Evolutionary conservation across 2,329 filamentous ascomycete genomes (phyloP), one percentile per base, ranked within the genome.

Genomic region (Aspergillus nomiae): DNA sequence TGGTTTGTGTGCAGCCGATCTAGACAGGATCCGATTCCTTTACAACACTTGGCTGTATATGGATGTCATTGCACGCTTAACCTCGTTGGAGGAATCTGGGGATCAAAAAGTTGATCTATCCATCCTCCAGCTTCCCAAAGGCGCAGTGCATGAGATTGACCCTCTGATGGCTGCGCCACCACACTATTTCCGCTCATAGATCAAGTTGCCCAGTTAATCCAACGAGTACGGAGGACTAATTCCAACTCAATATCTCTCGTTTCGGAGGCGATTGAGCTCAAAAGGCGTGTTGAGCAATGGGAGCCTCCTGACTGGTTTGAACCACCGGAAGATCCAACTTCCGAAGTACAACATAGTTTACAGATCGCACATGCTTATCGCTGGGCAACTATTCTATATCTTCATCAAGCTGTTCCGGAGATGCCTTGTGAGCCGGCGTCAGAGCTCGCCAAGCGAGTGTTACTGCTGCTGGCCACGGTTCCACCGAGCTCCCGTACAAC

Each of bases 41-140:
- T 89, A 87, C 76, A 91, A 90, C 70, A 87, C 86, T 4, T 91
- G 88, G 87, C 83, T 91, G 9, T 92, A 91, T 70, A 89, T 91
- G 84, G 88, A 91, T 72, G 89, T 91, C 32, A 88, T 91, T 65
- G 86, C 89, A 28, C 84, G 89, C 16, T 77, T 92, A 56, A 91
- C 88, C 0, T 88, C 88, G 3, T 76, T 86, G 3, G 85, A 87
- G 62, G 83, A 85, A 41, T 85, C 86, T 28, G 85, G 86, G 12
- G 81, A 85, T 50, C 78, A 80, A 48, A 77, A 83, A 9, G 67
- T 83, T 24, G 55, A 79, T 74, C 14, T 73, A 26, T 69, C 72
- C 21, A 70, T 73, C 24, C 76, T 80, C n/a, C 76, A 78, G 32
- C 74, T 78, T 28, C 79, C 82, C 6, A 78, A 71, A 59, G 77